These are phyloP conservation scores for Coemansia sp. DNA, from an alignment of 192 early-diverging fungal species.

Conservation along the genomic window DNA sequence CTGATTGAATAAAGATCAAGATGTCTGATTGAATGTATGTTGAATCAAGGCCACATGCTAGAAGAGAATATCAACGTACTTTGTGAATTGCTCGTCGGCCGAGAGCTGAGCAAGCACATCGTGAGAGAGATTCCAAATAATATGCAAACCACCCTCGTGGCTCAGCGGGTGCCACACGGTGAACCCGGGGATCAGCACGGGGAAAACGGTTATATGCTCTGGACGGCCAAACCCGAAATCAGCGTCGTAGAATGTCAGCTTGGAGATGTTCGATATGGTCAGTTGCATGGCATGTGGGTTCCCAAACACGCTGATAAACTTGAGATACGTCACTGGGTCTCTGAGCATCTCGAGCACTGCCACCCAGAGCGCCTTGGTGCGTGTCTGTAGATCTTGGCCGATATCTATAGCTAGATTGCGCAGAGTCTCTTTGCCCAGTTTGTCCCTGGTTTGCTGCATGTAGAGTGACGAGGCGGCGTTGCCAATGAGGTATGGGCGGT, in stretches of 20 bases:
- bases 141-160: conserved; percentile 23
- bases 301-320: conserved; percentile 37
- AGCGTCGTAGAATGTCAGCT: conserved; percentile 17
- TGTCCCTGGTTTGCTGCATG: conserved; percentile 3
- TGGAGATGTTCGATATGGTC: conserved; percentile 31
- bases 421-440: background rate
- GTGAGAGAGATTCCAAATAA: conserved; percentile 33
- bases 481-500: conserved; percentile 27
- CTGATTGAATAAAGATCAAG: background rate
- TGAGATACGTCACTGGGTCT: conserved; percentile 14
- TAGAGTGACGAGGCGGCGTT: conserved; percentile 41
- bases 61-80: conserved; percentile 27
- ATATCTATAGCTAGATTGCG: conserved; percentile 12
- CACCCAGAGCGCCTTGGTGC: conserved; percentile 20
- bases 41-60: background rate
- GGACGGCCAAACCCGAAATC: conserved; percentile 44
- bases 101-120: conserved; percentile 1
- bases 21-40: background rate
- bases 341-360: conserved; percentile 12
- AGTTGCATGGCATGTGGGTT: conserved; percentile 24
- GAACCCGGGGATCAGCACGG: conserved; percentile 37
- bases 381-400: conserved; percentile 18
- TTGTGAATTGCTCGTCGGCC: conserved; percentile 11
- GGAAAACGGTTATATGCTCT: conserved; percentile 22
- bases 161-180: conserved; percentile 25